Conservation (phyloP, 192 early-diverging fungal genomes). For the Rhizoclosmatium globosum region DNA sequence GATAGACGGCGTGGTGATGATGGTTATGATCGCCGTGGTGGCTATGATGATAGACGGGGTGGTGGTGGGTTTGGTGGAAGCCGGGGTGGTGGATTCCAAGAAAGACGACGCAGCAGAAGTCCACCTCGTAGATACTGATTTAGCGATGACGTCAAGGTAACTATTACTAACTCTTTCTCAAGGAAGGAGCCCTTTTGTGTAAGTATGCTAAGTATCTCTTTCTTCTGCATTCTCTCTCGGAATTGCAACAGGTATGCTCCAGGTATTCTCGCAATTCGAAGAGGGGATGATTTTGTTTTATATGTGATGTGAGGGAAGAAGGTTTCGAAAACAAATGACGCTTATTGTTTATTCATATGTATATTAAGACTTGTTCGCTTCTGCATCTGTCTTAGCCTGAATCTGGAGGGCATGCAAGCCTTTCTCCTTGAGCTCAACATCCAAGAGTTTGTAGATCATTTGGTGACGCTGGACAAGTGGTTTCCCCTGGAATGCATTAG, state of each 20-base stretch:
- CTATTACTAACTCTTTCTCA: neutral
- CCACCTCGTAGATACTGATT: constrained; percentile 16
- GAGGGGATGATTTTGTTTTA: neutral
- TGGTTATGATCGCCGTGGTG: constrained; percentile 15
- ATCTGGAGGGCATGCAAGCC: constrained; percentile 81
- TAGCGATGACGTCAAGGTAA: neutral
- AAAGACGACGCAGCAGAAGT: constrained; percentile 29
- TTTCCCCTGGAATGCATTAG: constrained; percentile 68
- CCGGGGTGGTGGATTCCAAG: constrained; percentile 21
- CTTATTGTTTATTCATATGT: neutral
- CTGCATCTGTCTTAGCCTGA: constrained; percentile 75
- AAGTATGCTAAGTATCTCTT: constrained; percentile 10
- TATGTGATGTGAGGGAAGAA: neutral
- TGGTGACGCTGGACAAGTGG: constrained; percentile 43
- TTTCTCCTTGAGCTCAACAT: constrained; percentile 66
- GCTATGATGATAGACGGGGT: constrained; percentile 24
- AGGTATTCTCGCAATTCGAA: neutral
- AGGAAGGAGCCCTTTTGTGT: neutral
- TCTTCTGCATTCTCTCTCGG: neutral
- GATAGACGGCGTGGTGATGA: constrained; percentile 3
- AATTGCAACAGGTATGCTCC: neutral
- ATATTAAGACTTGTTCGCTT: constrained; percentile 41
- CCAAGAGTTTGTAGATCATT: constrained; percentile 73
- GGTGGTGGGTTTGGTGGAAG: neutral
- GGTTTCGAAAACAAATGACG: neutral